Evolutionary conservation across 2,329 filamentous ascomycete genomes (phyloP).

Genomic region (Cordyceps javanica): DNA sequence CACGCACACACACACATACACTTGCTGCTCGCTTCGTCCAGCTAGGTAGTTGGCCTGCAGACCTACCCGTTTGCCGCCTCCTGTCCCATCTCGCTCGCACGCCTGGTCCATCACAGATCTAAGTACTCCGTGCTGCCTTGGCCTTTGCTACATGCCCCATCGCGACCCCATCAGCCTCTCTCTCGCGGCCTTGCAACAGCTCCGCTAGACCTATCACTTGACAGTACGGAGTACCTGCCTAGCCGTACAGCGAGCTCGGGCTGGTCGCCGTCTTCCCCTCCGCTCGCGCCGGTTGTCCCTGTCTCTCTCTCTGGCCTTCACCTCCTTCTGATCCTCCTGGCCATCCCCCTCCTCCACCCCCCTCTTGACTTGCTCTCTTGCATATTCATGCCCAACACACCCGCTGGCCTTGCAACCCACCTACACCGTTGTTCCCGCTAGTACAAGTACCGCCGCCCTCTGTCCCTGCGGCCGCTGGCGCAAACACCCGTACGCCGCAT

Average conservation of each 20-base stretch:
- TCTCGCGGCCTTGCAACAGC: not conserved
- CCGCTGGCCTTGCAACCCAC: constrained; percentile 6
- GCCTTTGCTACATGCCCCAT: constrained; percentile 7
- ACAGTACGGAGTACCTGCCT: not conserved
- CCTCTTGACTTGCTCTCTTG: not conserved
- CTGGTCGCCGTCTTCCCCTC: not conserved
- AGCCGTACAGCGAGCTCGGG: not conserved
- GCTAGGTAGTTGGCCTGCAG: constrained; percentile 1
- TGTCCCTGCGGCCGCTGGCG: constrained; percentile 7
- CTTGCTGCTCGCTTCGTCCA: not conserved
- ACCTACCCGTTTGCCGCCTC: not conserved
- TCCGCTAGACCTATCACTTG: not conserved
- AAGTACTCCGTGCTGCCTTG: constrained; percentile 8
- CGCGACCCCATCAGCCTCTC: constrained; percentile 2
- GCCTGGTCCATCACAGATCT: constrained; percentile 4
- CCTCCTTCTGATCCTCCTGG: constrained; percentile 1
- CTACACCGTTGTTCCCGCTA: not conserved
- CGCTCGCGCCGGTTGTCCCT: not conserved
- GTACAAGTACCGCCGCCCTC: constrained; percentile 6
- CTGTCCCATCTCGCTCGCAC: constrained; percentile 1
- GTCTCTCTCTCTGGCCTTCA: not conserved
- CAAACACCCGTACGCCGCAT: constrained; percentile 11
- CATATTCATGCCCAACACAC: constrained; percentile 11
- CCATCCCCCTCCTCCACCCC: not conserved
- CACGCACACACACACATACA: too few relatives aligned